phyloP scores from a whole-genome alignment of 1,284 basidiomycete species.

The Ceratobasidium sp. region DNA sequence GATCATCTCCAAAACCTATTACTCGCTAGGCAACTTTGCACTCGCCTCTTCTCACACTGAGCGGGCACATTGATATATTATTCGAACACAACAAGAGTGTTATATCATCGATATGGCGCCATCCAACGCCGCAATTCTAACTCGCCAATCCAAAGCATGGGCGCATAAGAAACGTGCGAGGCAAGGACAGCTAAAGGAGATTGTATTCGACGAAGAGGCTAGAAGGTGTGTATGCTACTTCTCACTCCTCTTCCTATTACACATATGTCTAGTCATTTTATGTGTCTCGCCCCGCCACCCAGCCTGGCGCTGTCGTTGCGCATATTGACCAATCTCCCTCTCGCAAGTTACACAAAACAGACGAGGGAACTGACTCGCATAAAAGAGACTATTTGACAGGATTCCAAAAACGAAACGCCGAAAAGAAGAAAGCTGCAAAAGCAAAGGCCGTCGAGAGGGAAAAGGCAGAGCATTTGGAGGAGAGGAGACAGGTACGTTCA shows the following conservation, averaged over 20 bases:
- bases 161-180: conserved; percentile 67
- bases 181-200: conserved; percentile 66
- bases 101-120: too few species aligned
- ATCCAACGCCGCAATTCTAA: conserved; percentile 64
- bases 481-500: conserved; percentile 70
- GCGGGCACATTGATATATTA: too few species aligned
- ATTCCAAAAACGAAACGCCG: conserved; percentile 84
- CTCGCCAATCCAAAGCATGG: conserved; percentile 64
- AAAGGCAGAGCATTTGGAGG: conserved; percentile 70
- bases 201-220: conserved; percentile 79
- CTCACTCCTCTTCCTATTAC: not conserved
- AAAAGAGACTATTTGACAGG: conserved; percentile 82
- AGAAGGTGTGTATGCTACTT: conserved; percentile 61
- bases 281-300: too few species aligned
- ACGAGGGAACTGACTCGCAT: conserved; percentile 9
- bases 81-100: too few species aligned
- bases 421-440: conserved; percentile 73
- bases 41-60: too few species aligned
- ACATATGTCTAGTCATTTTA: too few species aligned
- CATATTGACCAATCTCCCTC: too few species aligned
- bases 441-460: conserved; percentile 71
- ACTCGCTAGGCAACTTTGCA: too few species aligned
- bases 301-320: too few species aligned
- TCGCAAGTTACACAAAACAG: not conserved
- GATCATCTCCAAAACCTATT: not conserved